Conservation (phyloP, 1,139 yeast species). For the Candida glucosophila region DNA sequence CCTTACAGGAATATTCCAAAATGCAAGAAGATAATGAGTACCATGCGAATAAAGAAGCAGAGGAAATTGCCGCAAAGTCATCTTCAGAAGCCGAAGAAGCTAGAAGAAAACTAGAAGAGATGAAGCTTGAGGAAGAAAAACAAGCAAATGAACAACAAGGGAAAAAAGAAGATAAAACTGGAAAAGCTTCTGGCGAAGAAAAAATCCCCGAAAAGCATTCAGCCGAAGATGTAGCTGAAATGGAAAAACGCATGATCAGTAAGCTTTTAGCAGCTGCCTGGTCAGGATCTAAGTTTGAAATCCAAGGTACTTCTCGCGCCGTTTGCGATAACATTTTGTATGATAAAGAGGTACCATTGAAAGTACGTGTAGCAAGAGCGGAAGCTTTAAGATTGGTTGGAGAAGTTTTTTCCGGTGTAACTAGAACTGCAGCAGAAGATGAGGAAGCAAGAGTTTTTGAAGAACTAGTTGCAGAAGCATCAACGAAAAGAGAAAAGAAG, state of each 20-base stretch:
- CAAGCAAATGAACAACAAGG: constrained; percentile 4
- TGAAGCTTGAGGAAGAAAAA: constrained; percentile 8
- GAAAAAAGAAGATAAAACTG: constrained; percentile 6
- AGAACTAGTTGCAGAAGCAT: constrained; percentile 86
- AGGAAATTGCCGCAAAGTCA: constrained; percentile 14
- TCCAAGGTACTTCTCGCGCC: constrained; percentile 76
- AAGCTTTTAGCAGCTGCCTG: constrained; percentile 93
- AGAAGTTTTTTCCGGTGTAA: constrained; percentile 53
- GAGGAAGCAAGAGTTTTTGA: constrained; percentile 91
- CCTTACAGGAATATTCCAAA: constrained; percentile 74
- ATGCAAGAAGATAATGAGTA: constrained; percentile 55
- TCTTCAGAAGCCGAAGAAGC: constrained; percentile 8
- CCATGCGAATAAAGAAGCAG: constrained; percentile 34
- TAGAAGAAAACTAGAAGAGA: constrained; percentile 5
- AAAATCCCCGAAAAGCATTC: constrained; percentile 49
- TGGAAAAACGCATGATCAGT: constrained; percentile 82
- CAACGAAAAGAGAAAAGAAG: constrained; percentile 64
- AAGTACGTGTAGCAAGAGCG: constrained; percentile 66
- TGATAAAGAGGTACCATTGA: constrained; percentile 46
- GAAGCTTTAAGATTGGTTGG: constrained; percentile 71
- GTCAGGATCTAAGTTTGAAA: constrained; percentile 89
- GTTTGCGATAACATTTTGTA: constrained; percentile 79
- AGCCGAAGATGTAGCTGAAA: constrained; percentile 72
- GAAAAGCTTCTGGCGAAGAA: constrained; percentile 9
- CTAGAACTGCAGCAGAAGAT: constrained; percentile 76